Evolutionary conservation across 345 rosid species (phyloP), one percentile per base, ranked within the genome.

Genomic region (Gynandropsis gynandra): DNA sequence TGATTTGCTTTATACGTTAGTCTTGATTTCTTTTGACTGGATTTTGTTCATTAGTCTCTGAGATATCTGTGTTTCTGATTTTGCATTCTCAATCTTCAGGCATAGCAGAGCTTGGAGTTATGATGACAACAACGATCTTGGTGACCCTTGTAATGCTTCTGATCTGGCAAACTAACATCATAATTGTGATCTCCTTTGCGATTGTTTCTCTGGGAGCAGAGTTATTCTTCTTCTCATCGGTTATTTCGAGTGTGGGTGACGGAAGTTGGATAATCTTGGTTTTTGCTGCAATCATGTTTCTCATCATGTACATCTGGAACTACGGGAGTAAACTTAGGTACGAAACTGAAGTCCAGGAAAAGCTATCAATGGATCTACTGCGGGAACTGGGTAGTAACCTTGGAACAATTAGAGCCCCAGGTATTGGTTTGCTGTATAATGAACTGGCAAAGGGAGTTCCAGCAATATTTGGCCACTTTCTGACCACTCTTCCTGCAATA

Each of bases 201-300:
- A 54, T 76, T 61, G 46, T 85, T 51, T 83, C 80, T 78, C 70
- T 87, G 14, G 95, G 87, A 42, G 57, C 78, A 34, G 97, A 92
- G 60, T 68, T 92, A 69, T 63, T 65, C 9, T 92, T 87, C 78
- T 76, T 92, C 72, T 82, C 95, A 51, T 92, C 98, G 21, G 88
- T 92, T 57, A 69, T 81, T 33, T 68, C 76, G 53, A 69, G 75
- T 47, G 82, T 87, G 61, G 66, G 72, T 29, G 96, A 85, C 62
- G 98, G 98, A 61, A 92, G 98, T 77, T 92, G 97, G 98, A 82
- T 85, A 52, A 72, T 92, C 56, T 57, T 87, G 70, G 90, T 87
- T 50, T 92, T 87, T 76, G 79, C 95, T 47, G 70, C 69, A 32
- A 62, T 81, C 45, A 85, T 87, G 98, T 87, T 92, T 74, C 63